Evolutionary conservation across 2,329 filamentous ascomycete species (phyloP).

Genomic region (Fusarium pininemorale): DNA sequence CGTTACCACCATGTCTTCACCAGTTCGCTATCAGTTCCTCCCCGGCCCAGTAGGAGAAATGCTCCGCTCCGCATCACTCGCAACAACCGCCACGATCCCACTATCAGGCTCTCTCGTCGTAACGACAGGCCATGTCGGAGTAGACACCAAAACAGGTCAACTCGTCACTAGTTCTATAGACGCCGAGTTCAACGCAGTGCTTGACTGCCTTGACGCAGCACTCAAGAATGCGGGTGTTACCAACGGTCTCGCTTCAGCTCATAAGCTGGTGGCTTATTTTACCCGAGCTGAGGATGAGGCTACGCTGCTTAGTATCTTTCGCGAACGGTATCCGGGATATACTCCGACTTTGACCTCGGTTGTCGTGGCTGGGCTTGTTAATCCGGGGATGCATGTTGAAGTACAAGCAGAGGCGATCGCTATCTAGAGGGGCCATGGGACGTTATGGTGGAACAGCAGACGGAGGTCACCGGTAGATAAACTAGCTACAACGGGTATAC

Average conservation of each 20-base stretch:
- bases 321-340: neutral
- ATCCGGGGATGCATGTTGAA: neutral
- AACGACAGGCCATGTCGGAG: neutral
- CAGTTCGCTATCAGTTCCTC: neutral
- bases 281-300: neutral
- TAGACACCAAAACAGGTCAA: neutral
- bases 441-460: too few species aligned
- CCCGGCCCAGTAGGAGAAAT: neutral
- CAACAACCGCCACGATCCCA: neutral
- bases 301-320: neutral
- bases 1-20: neutral
- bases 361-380: neutral
- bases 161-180: neutral
- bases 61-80: neutral
- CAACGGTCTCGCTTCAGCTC: fast-evolving
- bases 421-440: neutral
- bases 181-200: neutral
- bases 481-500: neutral
- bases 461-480: too few species aligned
- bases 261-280: neutral
- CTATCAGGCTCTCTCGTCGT: neutral
- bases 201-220: neutral
- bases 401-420: neutral
- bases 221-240: neutral
- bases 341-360: neutral